A percentile compares a stretch with the other conserved stretches of the same genome.
These are phyloP conservation scores for Ascochyta fabae DNA, from an alignment of 2,329 filamentous ascomycete genomes.

Conservation along the genomic window DNA sequence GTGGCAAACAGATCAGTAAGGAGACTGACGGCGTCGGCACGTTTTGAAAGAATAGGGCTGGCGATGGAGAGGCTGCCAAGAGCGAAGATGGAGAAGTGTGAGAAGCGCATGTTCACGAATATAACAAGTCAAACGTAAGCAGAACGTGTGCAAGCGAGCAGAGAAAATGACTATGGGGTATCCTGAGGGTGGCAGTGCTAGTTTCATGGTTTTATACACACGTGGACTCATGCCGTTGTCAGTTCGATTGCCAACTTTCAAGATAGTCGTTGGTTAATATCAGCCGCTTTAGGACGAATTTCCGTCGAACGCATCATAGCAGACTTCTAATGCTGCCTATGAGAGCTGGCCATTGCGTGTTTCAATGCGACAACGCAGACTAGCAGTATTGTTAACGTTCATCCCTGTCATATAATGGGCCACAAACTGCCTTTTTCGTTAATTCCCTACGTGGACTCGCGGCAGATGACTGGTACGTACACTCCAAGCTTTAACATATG, in stretches of 20 bases:
- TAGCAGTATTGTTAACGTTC: slow-evolving; percentile 2
- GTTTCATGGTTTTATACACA: background rate
- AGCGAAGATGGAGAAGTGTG: slow-evolving; percentile 19
- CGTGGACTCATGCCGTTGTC: background rate
- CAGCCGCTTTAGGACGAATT: background rate
- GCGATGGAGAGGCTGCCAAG: slow-evolving; percentile 26
- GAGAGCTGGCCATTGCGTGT: background rate
- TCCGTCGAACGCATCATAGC: slow-evolving; percentile 1
- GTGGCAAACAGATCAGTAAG: slow-evolving; percentile 27
- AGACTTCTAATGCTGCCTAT: background rate
- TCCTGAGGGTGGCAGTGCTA: no score
- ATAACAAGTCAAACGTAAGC: no score
- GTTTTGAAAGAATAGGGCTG: slow-evolving; percentile 16
- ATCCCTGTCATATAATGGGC: slow-evolving; percentile 3
- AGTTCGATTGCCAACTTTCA: no score
- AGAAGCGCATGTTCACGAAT: slow-evolving; percentile 21
- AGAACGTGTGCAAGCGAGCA: no score
- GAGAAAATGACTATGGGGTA: no score
- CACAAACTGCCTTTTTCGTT: background rate
- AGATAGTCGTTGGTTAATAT: background rate
- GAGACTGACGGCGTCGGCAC: slow-evolving; percentile 21
- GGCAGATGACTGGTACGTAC: no score
- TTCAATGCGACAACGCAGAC: background rate
- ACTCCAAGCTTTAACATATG: no score
- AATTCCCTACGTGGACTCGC: no score